Conservation (phyloP, 768 basidiomycete species). For the Amanita subjunquillea region DNA sequence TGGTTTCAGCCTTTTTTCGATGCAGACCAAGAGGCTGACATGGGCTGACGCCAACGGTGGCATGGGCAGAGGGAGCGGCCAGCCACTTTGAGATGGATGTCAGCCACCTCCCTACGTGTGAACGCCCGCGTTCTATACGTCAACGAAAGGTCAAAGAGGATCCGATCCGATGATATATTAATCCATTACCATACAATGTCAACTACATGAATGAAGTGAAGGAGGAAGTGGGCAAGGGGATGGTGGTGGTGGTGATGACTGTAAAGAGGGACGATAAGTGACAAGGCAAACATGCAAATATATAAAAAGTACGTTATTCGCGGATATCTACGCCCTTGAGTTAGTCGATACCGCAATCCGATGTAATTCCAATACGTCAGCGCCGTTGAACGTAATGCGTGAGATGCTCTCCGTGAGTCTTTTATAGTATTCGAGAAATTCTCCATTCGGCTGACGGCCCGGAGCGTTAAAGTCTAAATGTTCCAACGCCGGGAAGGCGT, state of each 20-base stretch:
- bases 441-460: neutral
- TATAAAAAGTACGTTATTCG: neutral
- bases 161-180: neutral
- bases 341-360: neutral
- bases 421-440: slow-evolving; percentile 1
- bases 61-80: neutral
- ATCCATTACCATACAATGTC: neutral
- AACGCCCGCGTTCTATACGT: neutral
- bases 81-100: neutral
- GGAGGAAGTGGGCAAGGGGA: neutral
- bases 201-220: neutral
- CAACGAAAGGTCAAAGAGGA: neutral
- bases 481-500: slow-evolving; percentile 2
- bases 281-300: neutral
- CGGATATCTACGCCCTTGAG: neutral
- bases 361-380: neutral
- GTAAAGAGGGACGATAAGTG: neutral
- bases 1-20: neutral
- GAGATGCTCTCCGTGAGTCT: neutral
- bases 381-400: neutral
- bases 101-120: neutral
- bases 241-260: neutral
- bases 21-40: neutral
- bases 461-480: neutral
- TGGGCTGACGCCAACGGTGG: neutral